These are phyloP conservation scores for Hanseniaspora taiwanica DNA, from an alignment of 805 yeast genomes.

Conservation along the genomic window DNA sequence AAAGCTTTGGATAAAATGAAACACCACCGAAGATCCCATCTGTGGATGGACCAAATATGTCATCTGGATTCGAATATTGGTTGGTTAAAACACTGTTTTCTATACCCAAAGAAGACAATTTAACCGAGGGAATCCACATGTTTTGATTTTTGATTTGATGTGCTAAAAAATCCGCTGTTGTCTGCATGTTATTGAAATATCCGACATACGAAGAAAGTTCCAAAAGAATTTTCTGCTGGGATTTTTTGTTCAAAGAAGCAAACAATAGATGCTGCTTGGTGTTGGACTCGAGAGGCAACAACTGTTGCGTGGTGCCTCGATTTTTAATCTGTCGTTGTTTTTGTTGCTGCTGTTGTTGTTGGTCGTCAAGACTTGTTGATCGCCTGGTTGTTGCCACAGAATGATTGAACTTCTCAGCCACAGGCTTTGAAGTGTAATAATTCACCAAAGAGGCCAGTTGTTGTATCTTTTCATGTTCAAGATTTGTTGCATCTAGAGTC, in stretches of 20 bases:
- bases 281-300: no score
- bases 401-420: no score
- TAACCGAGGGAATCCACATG: neutral
- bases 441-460: neutral
- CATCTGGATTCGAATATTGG: neutral
- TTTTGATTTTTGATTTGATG: neutral
- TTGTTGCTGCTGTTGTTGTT: no score
- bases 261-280: neutral
- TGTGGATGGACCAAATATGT: neutral
- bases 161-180: neutral
- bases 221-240: neutral
- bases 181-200: neutral
- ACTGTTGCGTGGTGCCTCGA: no score
- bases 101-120: no score
- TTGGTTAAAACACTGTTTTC: neutral
- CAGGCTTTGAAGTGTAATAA: neutral
- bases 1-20: conserved; percentile 16
- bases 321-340: no score
- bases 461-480: neutral
- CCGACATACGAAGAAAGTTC: neutral
- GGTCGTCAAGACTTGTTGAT: no score
- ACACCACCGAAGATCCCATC: conserved; percentile 13
- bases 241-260: neutral
- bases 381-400: no score
- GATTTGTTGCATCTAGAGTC: neutral